Evolutionary conservation across 345 rosid genomes (phyloP).

Genomic region (Hibiscus trionum): DNA sequence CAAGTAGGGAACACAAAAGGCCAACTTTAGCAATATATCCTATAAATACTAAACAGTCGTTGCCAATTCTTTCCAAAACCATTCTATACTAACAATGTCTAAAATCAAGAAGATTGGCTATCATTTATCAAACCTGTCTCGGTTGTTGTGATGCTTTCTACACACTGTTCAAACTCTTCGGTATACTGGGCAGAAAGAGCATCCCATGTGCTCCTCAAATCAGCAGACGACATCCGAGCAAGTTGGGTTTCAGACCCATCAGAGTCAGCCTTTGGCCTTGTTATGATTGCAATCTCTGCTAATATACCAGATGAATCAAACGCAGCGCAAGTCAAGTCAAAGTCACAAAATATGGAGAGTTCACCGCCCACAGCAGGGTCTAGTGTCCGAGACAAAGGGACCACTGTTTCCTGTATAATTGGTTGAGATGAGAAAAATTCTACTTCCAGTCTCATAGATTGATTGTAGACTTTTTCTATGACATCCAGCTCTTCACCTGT

Average conservation of each 20-base stretch:
- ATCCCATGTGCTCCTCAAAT: slow-evolving; percentile 38
- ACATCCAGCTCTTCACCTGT: slow-evolving; percentile 36
- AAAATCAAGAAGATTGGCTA: not conserved
- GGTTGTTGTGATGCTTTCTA: slow-evolving; percentile 30
- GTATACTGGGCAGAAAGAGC: slow-evolving; percentile 39
- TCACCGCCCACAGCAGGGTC: slow-evolving; percentile 21
- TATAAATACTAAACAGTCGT: not conserved
- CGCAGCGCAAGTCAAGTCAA: slow-evolving; percentile 52
- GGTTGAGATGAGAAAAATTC: slow-evolving; percentile 38
- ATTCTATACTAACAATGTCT: not conserved
- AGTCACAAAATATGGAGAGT: slow-evolving; percentile 43
- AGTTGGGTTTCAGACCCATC: slow-evolving; percentile 21
- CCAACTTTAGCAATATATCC: not conserved
- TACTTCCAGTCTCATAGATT: slow-evolving; percentile 38
- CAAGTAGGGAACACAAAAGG: slow-evolving; percentile 1
- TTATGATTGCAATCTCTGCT: slow-evolving; percentile 53
- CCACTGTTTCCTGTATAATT: slow-evolving; percentile 29
- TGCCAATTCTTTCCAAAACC: not conserved
- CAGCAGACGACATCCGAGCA: slow-evolving; percentile 33
- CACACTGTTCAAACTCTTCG: slow-evolving; percentile 39
- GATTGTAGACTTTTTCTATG: slow-evolving; percentile 42
- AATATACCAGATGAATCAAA: slow-evolving; percentile 53
- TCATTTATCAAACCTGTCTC: slow-evolving; percentile 22
- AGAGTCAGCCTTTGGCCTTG: slow-evolving; percentile 31
- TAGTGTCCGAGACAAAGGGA: slow-evolving; percentile 33